Percentiles rank a stretch among this genome's conserved stretches.
These are phyloP conservation scores for Hamamelis virginiana DNA, from an alignment of 164 flowering plant species.

Conservation along the genomic window DNA sequence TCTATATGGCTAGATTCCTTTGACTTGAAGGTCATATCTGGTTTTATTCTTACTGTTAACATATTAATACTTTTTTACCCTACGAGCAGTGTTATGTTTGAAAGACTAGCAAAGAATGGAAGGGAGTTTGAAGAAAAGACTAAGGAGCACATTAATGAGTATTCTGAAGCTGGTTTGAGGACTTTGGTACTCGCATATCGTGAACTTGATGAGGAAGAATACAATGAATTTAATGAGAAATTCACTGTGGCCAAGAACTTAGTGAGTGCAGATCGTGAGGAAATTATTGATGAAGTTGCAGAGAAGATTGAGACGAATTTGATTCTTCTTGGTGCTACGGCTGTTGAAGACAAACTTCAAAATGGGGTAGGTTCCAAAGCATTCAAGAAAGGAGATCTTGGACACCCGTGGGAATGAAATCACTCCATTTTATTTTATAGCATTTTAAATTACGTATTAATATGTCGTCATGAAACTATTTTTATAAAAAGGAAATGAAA, in stretches of 20 bases:
- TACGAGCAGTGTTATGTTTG: conserved; percentile 81
- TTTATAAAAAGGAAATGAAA: no score
- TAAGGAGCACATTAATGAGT: conserved; percentile 67
- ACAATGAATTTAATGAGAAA: conserved; percentile 45
- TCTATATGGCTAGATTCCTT: background rate
- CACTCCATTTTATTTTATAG: background rate
- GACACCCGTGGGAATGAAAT: background rate
- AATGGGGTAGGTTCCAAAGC: conserved; percentile 46
- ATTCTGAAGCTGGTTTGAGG: conserved; percentile 96
- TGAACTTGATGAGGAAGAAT: conserved; percentile 66
- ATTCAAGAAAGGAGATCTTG: no score
- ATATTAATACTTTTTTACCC: conserved; percentile 11
- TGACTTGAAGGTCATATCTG: background rate
- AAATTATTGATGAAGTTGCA: conserved; percentile 37
- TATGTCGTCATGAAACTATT: no score
- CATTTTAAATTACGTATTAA: no score
- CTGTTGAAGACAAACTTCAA: conserved; percentile 78
- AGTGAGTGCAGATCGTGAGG: conserved; percentile 73
- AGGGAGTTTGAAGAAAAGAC: conserved; percentile 72
- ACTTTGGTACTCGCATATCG: conserved; percentile 89
- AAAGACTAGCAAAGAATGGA: conserved; percentile 70
- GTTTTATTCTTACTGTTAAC: background rate
- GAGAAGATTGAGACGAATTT: conserved; percentile 44
- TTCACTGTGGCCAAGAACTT: conserved; percentile 70
- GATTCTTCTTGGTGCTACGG: conserved; percentile 79